Base-by-base conservation (phyloP, 1,284 basidiomycete species). In the Hemileia vastatrix region DNA sequence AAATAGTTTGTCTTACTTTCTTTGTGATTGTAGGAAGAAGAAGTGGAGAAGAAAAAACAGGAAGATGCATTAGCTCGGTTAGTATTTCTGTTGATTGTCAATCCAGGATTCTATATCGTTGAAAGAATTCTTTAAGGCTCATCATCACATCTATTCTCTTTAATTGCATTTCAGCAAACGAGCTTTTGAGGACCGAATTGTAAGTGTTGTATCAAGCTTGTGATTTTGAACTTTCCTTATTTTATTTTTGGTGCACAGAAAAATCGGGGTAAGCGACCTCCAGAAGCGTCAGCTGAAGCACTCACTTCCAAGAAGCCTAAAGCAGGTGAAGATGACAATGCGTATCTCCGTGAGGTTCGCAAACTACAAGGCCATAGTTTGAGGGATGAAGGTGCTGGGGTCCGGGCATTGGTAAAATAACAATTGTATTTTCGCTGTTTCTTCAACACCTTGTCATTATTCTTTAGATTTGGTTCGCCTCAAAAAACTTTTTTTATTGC, bases 21-120 rank as follows among this genome's bases (percentile, higher is more conserved):
- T 51, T 27, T 18, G 15, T 15, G 2, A 43, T n/a, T 43, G 24
- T 24, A 60, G 57, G 57, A 60, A 19, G 57, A 60, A 24, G 57
- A 60, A 53, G 57, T 60, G 27, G 57, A 60, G 31, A 60, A 60
- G 27, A 60, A 60, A 50, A 60, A 60, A 53, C 57, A 60, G 43
- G 57, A 52, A 21, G 57, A 60, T 19, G 57, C 57, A 21, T 43
- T 60, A 52, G 50, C 40, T 52, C 33, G 57, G 57, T 60, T 21
- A 60, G 57, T 52, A 9, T 11, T 8, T 15, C 8, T 33, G 15
- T 5, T 31, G 27, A 21, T 21, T 19, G 3, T 44, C 9, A 11
- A 45, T 32, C 2, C 23, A 23, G 21, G 27, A 36, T n/a, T 40
- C 6, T 40, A n/a, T 31, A 24, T 40, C 24, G 18, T 23, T 53